A percentile compares a stretch with the other conserved stretches of the same genome.
phyloP scores from a whole-genome alignment of 768 basidiomycete species.

The Lepiota venenata region DNA sequence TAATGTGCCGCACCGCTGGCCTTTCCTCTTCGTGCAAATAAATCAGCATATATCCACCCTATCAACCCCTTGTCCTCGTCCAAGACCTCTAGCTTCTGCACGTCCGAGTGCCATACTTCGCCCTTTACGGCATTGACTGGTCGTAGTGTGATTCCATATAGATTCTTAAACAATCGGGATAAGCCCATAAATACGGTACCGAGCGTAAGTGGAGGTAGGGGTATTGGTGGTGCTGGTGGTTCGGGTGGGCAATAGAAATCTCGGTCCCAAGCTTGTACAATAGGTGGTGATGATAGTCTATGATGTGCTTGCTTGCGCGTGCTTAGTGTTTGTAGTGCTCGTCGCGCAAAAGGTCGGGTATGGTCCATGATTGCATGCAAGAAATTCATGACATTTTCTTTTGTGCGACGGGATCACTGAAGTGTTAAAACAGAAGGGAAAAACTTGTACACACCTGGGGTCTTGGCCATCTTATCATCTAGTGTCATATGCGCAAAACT shows the following conservation, averaged over 20 bases:
- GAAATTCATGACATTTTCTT: conserved; percentile 87
- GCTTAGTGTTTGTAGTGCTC: conserved; percentile 65
- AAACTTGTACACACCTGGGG: conserved; percentile 57
- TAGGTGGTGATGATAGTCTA: conserved; percentile 49
- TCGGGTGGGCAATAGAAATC: conserved; percentile 89
- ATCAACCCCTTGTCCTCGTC: conserved; percentile 85
- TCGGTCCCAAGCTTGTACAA: conserved; percentile 94
- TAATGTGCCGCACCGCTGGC: conserved; percentile 94
- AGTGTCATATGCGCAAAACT: conserved; percentile 88
- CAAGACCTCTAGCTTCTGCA: conserved; percentile 90
- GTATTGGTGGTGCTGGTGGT: conserved; percentile 68
- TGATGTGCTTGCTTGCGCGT: conserved; percentile 76
- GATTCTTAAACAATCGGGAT: conserved; percentile 79
- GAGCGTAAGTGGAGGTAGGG: conserved; percentile 73
- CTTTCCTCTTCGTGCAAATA: conserved; percentile 84
- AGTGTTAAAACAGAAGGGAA: background rate
- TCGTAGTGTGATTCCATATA: conserved; percentile 86
- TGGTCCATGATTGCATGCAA: conserved; percentile 77
- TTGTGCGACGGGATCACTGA: background rate
- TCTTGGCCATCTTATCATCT: conserved; percentile 96
- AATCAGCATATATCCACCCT: conserved; percentile 94
- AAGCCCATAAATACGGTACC: conserved; percentile 92
- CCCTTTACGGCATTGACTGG: conserved; percentile 65
- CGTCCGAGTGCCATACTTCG: conserved; percentile 87
- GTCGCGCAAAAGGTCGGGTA: conserved; percentile 72